These are phyloP conservation scores for Daldinia loculata DNA, from an alignment of 495 filamentous ascomycete genomes.

Conservation along the genomic window DNA sequence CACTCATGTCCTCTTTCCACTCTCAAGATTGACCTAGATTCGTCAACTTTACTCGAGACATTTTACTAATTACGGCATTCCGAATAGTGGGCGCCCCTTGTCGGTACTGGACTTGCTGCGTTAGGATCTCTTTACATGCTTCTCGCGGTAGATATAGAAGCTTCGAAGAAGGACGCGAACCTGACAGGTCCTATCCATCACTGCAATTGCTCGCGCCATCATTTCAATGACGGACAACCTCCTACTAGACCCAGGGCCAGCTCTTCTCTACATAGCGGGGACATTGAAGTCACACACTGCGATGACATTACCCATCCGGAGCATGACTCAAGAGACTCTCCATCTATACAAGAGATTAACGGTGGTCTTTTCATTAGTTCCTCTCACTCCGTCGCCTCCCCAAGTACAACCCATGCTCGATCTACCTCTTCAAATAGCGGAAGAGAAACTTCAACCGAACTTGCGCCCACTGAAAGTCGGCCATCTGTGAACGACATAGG, in stretches of 20 bases:
- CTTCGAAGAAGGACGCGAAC: constrained; percentile 25
- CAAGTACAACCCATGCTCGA: constrained; percentile 6
- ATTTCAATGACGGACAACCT: constrained; percentile 17
- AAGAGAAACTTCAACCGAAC: constrained; percentile 10
- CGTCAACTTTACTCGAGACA: neutral
- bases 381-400: constrained; percentile 1
- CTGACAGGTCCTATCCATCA: constrained; percentile 22
- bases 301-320: neutral
- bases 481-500: constrained; percentile 36
- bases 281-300: neutral
- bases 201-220: constrained; percentile 43
- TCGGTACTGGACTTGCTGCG: constrained; percentile 61
- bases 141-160: constrained; percentile 47
- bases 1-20: neutral
- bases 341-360: neutral
- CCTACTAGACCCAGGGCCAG: neutral
- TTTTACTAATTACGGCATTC: constrained; percentile 20
- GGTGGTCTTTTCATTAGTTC: neutral
- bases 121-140: constrained; percentile 64
- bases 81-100: constrained; percentile 67
- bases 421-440: constrained; percentile 7
- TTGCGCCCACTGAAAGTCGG: neutral
- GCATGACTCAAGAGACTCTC: neutral
- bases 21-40: neutral
- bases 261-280: constrained; percentile 2